Conservation (phyloP, 306 rosid species). For the Inga leiocalycina region DNA sequence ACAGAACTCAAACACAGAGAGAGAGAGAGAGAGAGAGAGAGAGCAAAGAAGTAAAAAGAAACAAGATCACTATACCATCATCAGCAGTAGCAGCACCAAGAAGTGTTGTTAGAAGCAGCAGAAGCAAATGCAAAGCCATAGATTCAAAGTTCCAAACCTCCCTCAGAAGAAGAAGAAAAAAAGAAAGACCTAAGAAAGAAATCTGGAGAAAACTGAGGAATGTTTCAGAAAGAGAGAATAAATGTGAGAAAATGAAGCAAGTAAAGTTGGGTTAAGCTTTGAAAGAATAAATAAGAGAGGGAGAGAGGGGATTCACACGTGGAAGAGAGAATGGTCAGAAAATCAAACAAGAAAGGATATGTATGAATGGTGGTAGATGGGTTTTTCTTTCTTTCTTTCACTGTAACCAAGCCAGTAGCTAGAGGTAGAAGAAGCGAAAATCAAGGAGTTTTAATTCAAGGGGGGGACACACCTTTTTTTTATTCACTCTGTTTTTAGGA, state of each 20-base stretch:
- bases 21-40: neutral
- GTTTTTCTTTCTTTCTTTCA: conserved; percentile 9
- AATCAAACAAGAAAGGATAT: conserved; percentile 53
- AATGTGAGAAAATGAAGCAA: conserved; percentile 30
- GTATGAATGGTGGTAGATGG: neutral
- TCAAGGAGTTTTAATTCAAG: neutral
- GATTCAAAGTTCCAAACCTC: conserved; percentile 35
- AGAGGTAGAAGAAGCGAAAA: conserved; percentile 26
- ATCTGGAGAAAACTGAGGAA: conserved; percentile 41
- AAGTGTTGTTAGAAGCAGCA: conserved; percentile 52
- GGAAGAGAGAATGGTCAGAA: conserved; percentile 60
- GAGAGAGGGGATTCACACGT: conserved; percentile 53
- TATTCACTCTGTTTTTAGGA: neutral
- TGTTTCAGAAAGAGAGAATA: conserved; percentile 27
- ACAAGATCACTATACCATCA: conserved; percentile 53
- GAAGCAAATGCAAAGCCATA: conserved; percentile 61
- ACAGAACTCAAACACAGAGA: neutral
- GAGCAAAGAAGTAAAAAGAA: neutral
- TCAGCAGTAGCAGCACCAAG: conserved; percentile 55
- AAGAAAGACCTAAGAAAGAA: conserved; percentile 26
- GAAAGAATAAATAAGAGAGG: conserved; percentile 43
- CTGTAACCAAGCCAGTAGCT: conserved; percentile 22
- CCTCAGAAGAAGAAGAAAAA: neutral
- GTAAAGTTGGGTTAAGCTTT: conserved; percentile 54
- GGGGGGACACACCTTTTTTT: conserved; percentile 10